Base-by-base conservation (phyloP, 441 rosid genomes). In the Arabidopsis lyrata region DNA sequence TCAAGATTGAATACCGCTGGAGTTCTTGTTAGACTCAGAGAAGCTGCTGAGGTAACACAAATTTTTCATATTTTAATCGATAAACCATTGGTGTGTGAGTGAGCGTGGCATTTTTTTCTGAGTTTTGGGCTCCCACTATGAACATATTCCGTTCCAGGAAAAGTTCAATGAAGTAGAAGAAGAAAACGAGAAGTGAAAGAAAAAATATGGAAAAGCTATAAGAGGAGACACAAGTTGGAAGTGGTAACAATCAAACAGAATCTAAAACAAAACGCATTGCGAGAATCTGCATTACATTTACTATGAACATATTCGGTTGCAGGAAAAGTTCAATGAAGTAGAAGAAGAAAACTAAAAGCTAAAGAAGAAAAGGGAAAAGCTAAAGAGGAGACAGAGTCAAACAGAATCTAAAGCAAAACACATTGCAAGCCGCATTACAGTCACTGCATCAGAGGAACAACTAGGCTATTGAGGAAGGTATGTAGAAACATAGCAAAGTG, bases 191-290 rank as follows among this genome's bases (percentile, higher is more conserved):
- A 90, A 85, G 85, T 73, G 90, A 12, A 89, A 80, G 95, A 90
- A 90, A 80, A 90, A 75, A 66, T 85, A 29, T 29, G 63, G 99
- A 92, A 81, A 95, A 90, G 85, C 54, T 83, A 16, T n/a, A 91
- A 89, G 73, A 89, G 89, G 64, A 95, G 89, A 72, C 96, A 91
- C 84, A 95, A 90, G 88, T 84, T 93, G 89, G 96, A 94, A 84
- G 81, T 90, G 86, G 79, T 81, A 76, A 86, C 97, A 70, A 87
- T 92, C 87, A 92, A 92, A 69, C 93, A 87, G 70, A 89, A 85
- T 76, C 80, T 95, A 5, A 92, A 88, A 48, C 89, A 88, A 71
- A 92, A 96, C 85, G 91, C 79, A 63, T 71, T 95, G 68, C 96
- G 97, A 7, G 95, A 88, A 76, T 87, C 95, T 47, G 98, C 99